Evolutionary conservation across 2,329 filamentous ascomycete species (phyloP).

Genomic region (Fusarium phyllophilum): DNA sequence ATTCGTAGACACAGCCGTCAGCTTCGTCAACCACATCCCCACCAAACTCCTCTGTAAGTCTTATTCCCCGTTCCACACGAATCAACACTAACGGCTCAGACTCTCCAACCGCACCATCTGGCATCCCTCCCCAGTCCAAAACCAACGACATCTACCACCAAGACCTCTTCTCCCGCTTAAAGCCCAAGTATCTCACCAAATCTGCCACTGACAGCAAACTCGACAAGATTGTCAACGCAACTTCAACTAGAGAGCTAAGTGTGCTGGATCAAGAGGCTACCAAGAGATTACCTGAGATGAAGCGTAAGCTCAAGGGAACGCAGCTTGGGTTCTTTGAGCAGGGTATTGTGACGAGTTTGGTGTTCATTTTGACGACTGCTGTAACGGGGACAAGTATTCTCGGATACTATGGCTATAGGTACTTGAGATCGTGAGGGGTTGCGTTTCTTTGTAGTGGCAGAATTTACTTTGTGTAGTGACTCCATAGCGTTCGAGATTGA

Average conservation of each 20-base stretch:
- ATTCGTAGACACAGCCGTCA: conserved; percentile 14
- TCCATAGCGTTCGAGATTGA: not conserved
- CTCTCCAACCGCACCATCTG: conserved; percentile 6
- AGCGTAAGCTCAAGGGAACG: conserved; percentile 5
- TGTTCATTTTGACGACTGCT: conserved; percentile 10
- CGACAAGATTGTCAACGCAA: not conserved
- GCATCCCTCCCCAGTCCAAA: not conserved
- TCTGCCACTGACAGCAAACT: not conserved
- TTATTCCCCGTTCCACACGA: accelerated
- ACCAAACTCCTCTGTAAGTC: conserved; percentile 13
- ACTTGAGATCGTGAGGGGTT: not conserved
- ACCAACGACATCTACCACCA: conserved; percentile 1
- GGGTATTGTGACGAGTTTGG: conserved; percentile 28
- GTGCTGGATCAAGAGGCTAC: conserved; percentile 14
- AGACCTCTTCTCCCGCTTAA: conserved; percentile 12
- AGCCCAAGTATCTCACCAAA: conserved; percentile 15
- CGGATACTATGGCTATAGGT: conserved; percentile 18
- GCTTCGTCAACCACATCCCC: conserved; percentile 23
- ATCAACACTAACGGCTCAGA: not conserved
- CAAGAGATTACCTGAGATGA: conserved; percentile 4
- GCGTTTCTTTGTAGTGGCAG: not conserved
- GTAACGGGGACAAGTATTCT: conserved; percentile 16
- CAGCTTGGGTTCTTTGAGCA: conserved; percentile 30
- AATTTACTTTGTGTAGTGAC: not conserved
- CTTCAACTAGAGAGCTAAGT: not conserved